These are phyloP conservation scores for Schizophyllum amplum DNA, from an alignment of 1,284 basidiomycete genomes.

Conservation along the genomic window DNA sequence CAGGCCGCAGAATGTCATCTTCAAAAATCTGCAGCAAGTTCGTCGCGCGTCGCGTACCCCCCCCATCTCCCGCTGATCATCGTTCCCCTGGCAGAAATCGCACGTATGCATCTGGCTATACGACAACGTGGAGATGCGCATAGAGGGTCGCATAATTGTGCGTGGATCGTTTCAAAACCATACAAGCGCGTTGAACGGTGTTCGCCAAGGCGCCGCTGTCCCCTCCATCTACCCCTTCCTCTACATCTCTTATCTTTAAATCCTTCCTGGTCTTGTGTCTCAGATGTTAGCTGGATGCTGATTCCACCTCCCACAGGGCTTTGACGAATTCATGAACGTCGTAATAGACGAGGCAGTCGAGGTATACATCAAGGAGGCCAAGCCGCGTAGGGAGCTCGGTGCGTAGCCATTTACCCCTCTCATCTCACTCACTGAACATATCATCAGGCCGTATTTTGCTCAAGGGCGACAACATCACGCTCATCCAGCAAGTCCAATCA, in stretches of 20 bases:
- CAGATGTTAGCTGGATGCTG: constrained; percentile 6
- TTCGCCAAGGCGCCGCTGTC: constrained; percentile 11
- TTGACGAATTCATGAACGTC: constrained; percentile 99
- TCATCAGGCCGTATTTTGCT: constrained; percentile 79
- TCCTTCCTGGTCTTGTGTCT: constrained; percentile 2
- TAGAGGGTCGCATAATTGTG: constrained; percentile 96
- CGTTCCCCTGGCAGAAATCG: constrained; percentile 46
- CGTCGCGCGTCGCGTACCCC: constrained; percentile 9
- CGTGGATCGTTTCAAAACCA: constrained; percentile 28
- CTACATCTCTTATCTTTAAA: constrained; percentile 6
- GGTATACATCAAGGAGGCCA: constrained; percentile 83
- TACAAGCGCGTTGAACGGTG: constrained; percentile 10
- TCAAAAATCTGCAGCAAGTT: constrained; percentile 93
- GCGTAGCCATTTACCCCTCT: constrained; percentile 14
- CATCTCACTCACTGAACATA: constrained; percentile 8
- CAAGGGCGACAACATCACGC: constrained; percentile 95
- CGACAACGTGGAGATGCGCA: constrained; percentile 94
- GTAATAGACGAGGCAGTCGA: constrained; percentile 95
- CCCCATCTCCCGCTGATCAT: constrained; percentile 1
- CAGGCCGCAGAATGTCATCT: constrained; percentile 85
- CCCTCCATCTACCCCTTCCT: constrained; percentile 5
- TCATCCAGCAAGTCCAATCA: constrained; percentile 66
- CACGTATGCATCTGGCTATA: constrained; percentile 95
- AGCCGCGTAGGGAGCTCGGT: constrained; percentile 80
- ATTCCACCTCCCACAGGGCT: constrained; percentile 57